Evolutionary conservation across 768 basidiomycete genomes (phyloP).

Genomic region (Podaxis mareebaensis): DNA sequence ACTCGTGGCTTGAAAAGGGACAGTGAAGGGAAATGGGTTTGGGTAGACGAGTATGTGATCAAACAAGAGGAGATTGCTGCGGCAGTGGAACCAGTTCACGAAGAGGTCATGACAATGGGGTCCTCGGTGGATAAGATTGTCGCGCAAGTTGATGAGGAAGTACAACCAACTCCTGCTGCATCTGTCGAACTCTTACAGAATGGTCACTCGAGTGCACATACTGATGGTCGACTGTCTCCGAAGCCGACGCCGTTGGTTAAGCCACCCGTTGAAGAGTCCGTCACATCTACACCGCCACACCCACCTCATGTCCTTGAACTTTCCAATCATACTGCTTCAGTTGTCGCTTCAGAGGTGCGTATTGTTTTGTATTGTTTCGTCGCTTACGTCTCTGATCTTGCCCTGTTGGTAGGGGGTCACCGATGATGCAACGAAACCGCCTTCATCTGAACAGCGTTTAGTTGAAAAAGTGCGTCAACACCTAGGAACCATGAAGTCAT

Average conservation of each 20-base stretch:
- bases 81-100: not conserved
- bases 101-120: not conserved
- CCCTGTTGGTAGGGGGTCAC: not conserved
- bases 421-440: not conserved
- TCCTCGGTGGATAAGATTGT: not conserved
- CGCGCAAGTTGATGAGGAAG: not conserved
- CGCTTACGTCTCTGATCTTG: not conserved
- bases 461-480: constrained; percentile 1
- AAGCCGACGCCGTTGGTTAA: not conserved
- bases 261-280: not conserved
- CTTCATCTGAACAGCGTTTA: not conserved
- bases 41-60: constrained; percentile 16
- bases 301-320: not conserved
- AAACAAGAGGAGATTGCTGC: constrained; percentile 13
- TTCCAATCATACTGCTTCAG: not conserved
- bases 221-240: not conserved
- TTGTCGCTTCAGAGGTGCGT: constrained; percentile 1
- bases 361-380: not conserved
- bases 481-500: not conserved
- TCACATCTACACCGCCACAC: not conserved
- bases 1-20: constrained; percentile 28
- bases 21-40: constrained; percentile 22
- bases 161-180: too few relatives aligned
- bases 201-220: not conserved
- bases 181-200: not conserved